Evolutionary conservation across 2,329 filamentous ascomycete species (phyloP).

Genomic region (Lachnellula subtilissima): DNA sequence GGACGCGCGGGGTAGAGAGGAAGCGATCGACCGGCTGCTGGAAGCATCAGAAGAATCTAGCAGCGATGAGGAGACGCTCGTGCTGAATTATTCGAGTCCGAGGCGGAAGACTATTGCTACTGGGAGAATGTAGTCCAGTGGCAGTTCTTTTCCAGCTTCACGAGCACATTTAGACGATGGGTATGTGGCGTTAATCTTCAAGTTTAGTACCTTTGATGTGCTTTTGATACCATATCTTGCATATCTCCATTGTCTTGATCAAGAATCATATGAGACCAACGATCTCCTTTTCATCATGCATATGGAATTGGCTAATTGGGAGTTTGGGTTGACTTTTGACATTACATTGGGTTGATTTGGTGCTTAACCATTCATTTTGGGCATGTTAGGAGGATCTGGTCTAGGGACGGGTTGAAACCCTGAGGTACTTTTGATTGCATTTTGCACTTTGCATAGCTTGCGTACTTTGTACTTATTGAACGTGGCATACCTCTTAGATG

Average conservation of each 20-base stretch:
- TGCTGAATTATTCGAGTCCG: conserved; percentile 25
- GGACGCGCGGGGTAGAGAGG: conserved; percentile 15
- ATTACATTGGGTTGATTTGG: neutral
- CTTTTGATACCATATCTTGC: neutral
- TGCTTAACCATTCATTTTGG: neutral
- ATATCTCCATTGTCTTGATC: neutral
- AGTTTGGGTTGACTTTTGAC: neutral
- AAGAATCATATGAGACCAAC: neutral
- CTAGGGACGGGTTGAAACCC: neutral
- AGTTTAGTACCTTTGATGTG: neutral
- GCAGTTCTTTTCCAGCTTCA: neutral
- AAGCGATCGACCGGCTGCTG: conserved; percentile 30
- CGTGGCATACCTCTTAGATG: neutral
- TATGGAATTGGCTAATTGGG: neutral
- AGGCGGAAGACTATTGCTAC: conserved; percentile 17
- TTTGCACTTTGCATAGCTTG: neutral
- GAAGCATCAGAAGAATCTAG: conserved; percentile 32
- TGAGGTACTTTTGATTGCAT: neutral
- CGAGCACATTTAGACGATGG: neutral
- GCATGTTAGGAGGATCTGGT: neutral
- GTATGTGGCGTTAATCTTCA: neutral
- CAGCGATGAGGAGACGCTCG: conserved; percentile 32
- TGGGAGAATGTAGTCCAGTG: conserved; percentile 18
- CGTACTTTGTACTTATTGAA: neutral
- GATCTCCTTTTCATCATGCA: neutral